These are phyloP conservation scores for Medicago ruthenica DNA, from an alignment of 306 rosid genomes.

Conservation along the genomic window DNA sequence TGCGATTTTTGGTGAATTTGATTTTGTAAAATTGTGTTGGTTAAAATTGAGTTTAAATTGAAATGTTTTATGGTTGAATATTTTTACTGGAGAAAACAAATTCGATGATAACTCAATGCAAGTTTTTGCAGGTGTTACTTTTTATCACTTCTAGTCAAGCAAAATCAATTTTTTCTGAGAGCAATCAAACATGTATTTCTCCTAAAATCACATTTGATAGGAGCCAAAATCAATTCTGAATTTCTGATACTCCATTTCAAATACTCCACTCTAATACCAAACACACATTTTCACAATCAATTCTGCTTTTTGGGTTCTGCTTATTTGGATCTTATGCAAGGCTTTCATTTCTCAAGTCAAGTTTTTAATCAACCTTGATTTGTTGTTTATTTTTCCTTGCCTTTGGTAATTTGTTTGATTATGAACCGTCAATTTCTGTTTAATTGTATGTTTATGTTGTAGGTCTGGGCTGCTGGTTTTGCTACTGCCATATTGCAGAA, in stretches of 20 bases:
- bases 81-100: background rate
- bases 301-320: background rate
- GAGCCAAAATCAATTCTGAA: background rate
- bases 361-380: background rate
- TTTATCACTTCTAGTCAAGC: background rate
- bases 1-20: background rate
- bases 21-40: background rate
- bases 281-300: background rate
- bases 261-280: background rate
- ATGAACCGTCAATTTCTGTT: background rate
- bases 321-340: background rate
- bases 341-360: background rate
- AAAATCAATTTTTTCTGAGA: background rate
- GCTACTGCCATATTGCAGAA: conserved; percentile 79
- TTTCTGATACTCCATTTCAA: background rate
- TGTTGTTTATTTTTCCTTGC: conserved; percentile 11
- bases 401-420: conserved; percentile 12
- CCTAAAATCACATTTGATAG: background rate
- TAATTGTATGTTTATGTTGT: conserved; percentile 10
- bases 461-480: conserved; percentile 99
- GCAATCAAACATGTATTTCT: background rate
- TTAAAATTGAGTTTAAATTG: background rate
- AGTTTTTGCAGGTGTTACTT: background rate
- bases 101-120: background rate
- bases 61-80: background rate